Evolutionary conservation across 441 rosid genomes (phyloP).

Genomic region (Jatropha podagrica): DNA sequence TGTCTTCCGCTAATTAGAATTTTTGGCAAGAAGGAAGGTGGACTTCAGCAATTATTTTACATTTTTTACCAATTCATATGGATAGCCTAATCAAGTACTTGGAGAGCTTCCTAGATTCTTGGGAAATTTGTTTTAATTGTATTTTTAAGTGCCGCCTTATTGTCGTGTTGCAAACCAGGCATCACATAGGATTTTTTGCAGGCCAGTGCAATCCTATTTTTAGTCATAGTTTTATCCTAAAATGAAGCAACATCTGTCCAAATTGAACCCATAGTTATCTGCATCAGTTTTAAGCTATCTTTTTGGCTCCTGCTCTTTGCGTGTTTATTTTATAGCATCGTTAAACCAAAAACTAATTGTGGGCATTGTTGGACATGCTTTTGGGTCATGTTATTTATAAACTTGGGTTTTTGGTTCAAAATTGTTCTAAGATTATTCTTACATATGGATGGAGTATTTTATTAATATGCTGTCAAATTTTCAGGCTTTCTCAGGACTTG

Average conservation of each 20-base stretch:
- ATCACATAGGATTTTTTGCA: neutral
- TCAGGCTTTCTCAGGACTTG: constrained; percentile 98
- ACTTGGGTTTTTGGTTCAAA: neutral
- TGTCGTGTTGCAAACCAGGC: neutral
- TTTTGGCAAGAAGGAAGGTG: neutral
- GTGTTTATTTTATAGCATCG: neutral
- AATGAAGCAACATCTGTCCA: neutral
- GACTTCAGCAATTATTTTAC: neutral
- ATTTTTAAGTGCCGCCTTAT: neutral
- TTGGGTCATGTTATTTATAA: neutral
- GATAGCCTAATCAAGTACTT: neutral
- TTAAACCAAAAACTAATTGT: neutral
- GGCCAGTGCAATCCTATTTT: neutral
- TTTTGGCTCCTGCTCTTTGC: constrained; percentile 1
- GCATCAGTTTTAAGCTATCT: neutral
- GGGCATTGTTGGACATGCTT: neutral
- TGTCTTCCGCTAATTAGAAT: neutral
- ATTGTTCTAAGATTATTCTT: neutral
- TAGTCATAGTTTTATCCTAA: neutral
- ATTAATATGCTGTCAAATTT: constrained; percentile 18
- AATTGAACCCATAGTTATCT: neutral
- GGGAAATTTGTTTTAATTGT: neutral
- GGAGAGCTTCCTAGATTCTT: neutral
- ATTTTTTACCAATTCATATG: neutral
- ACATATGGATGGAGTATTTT: constrained; percentile 2